Evolutionary conservation across 345 rosid species (phyloP).

Genomic region (Eucalyptus cloeziana): DNA sequence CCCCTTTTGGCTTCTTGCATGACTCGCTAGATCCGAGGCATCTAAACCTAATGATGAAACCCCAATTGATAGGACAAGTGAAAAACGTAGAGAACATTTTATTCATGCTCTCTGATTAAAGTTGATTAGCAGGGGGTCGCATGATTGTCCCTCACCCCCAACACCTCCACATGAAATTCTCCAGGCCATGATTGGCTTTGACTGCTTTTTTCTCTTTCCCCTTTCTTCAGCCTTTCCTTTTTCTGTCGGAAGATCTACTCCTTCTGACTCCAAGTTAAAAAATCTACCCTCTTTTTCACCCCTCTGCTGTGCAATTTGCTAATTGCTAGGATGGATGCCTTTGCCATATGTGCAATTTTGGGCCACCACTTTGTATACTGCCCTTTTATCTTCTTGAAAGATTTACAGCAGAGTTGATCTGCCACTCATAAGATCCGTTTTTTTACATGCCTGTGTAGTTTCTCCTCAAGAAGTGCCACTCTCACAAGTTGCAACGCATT

Average conservation of each 20-base stretch:
- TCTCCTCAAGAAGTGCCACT: neutral
- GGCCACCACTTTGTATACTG: neutral
- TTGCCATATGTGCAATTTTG: slow-evolving; percentile 4
- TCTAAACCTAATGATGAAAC: slow-evolving; percentile 10
- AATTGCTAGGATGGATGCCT: neutral
- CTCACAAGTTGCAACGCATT: neutral
- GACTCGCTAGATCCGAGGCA: slow-evolving; percentile 36
- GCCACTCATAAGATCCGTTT: neutral
- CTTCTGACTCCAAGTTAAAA: slow-evolving; percentile 18
- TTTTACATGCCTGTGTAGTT: neutral
- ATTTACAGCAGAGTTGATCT: neutral
- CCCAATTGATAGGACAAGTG: slow-evolving; percentile 1
- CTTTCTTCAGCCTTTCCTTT: neutral
- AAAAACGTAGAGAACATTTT: neutral
- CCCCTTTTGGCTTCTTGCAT: slow-evolving; percentile 13
- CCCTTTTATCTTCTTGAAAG: neutral
- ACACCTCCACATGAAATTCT: slow-evolving; percentile 66
- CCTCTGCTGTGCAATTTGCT: slow-evolving; percentile 1
- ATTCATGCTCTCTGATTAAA: neutral
- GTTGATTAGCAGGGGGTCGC: neutral
- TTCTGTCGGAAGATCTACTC: slow-evolving; percentile 10
- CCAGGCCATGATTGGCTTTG: slow-evolving; percentile 72
- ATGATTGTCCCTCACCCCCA: slow-evolving; percentile 36
- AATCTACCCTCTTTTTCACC: slow-evolving; percentile 1
- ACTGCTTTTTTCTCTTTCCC: slow-evolving; percentile 29